Conservation (phyloP, 1,284 basidiomycete genomes). For the Hypsizygus ulmarius region DNA sequence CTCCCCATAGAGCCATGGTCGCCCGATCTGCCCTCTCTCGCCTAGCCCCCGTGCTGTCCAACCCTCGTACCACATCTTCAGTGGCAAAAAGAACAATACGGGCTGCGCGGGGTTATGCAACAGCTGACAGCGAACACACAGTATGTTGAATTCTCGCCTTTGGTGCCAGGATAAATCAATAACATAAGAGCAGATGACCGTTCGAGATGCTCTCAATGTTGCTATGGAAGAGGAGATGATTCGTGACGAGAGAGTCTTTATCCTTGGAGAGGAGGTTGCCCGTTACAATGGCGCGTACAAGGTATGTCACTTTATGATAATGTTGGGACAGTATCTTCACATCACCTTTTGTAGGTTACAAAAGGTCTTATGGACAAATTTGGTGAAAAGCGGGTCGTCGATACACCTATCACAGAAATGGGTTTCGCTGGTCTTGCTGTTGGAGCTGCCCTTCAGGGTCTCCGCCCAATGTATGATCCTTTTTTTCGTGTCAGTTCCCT, state of each 20-base stretch:
- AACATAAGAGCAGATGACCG: conserved; percentile 75
- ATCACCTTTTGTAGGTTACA: conserved; percentile 63
- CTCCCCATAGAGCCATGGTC: conserved; percentile 49
- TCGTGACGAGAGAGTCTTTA: conserved; percentile 92
- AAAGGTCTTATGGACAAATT: conserved; percentile 99
- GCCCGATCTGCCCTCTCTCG: conserved; percentile 63
- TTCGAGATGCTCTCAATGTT: conserved; percentile 95
- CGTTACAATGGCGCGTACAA: conserved; percentile 99
- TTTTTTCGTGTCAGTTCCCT: conserved; percentile 1
- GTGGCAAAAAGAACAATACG: conserved; percentile 40
- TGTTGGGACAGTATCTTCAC: not conserved
- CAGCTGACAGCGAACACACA: conserved; percentile 53
- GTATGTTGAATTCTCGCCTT: conserved; percentile 37
- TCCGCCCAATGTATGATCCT: conserved; percentile 85
- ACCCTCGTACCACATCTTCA: conserved; percentile 40
- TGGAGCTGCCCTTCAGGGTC: conserved; percentile 91
- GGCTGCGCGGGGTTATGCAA: conserved; percentile 59
- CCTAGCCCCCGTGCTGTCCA: conserved; percentile 55
- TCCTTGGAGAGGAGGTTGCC: conserved; percentile 98
- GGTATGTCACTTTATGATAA: conserved; percentile 42
- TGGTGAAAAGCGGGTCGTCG: conserved; percentile 97
- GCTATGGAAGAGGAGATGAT: conserved; percentile 99
- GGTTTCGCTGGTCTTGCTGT: conserved; percentile 97
- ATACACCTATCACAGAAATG: conserved; percentile 98
- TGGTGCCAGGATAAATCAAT: conserved; percentile 12